These are phyloP conservation scores for Lactarius tabidus DNA, from an alignment of 768 basidiomycete genomes.

Conservation along the genomic window DNA sequence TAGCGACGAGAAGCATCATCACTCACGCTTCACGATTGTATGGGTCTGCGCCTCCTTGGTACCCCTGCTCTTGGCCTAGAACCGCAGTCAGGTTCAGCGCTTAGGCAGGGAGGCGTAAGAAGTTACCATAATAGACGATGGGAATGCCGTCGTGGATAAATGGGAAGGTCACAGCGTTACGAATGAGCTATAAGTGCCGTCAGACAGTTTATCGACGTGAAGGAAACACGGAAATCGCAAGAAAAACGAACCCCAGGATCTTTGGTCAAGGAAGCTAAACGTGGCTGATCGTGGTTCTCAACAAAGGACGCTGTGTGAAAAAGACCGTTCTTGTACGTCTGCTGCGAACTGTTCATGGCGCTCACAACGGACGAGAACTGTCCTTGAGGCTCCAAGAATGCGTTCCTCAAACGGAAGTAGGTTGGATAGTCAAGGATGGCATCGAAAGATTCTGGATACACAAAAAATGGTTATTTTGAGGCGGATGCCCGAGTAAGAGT, in stretches of 20 bases:
- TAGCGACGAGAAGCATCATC: constrained; percentile 8
- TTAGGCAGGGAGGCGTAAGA: background rate
- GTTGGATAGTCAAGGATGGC: constrained; percentile 49
- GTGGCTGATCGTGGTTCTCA: constrained; percentile 54
- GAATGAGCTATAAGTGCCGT: constrained; percentile 34
- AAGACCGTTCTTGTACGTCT: constrained; percentile 38
- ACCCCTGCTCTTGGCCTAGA: constrained; percentile 48
- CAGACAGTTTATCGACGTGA: background rate
- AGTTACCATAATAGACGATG: constrained; percentile 46
- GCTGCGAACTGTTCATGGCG: constrained; percentile 33
- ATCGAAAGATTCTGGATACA: constrained; percentile 37
- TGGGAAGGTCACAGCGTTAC: constrained; percentile 48
- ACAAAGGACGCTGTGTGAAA: constrained; percentile 46
- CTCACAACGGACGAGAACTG: constrained; percentile 34
- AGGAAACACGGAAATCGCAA: background rate
- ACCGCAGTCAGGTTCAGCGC: background rate
- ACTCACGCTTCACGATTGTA: constrained; percentile 48
- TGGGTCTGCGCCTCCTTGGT: constrained; percentile 43
- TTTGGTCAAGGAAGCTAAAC: constrained; percentile 41
- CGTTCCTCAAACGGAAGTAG: constrained; percentile 42
- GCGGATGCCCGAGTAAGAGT: background rate
- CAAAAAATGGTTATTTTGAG: background rate
- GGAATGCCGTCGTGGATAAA: constrained; percentile 52
- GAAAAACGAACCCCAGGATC: constrained; percentile 40
- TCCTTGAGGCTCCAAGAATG: constrained; percentile 37